Percentiles rank a stretch among this genome's conserved stretches.
phyloP scores from a whole-genome alignment of 2,329 filamentous ascomycete genomes.

The Penicillium hordei region DNA sequence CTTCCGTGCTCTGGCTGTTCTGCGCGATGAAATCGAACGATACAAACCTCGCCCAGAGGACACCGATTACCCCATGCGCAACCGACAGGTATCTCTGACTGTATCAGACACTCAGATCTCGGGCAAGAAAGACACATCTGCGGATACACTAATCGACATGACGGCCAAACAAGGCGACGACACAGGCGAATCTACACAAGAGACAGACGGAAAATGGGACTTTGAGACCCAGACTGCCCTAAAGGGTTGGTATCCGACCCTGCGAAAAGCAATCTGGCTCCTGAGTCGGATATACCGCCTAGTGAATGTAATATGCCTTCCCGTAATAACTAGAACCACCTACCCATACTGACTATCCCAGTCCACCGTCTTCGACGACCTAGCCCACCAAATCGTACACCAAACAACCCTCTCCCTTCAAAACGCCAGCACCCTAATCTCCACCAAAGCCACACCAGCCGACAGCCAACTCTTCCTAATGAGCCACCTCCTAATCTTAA shows the following conservation, averaged over 20 bases:
- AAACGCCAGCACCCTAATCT: conserved; percentile 70
- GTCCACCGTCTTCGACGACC: conserved; percentile 69
- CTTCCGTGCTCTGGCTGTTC: conserved; percentile 61
- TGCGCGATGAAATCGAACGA: conserved; percentile 66
- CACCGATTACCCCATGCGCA: conserved; percentile 61
- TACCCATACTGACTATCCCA: conserved; percentile 30
- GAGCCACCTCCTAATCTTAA: conserved; percentile 89
- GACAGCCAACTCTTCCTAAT: conserved; percentile 91
- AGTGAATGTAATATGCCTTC: conserved; percentile 55
- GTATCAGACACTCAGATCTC: conserved; percentile 51
- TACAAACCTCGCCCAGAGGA: conserved; percentile 66
- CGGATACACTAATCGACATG: conserved; percentile 40
- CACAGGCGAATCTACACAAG: conserved; percentile 44
- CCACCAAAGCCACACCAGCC: conserved; percentile 58
- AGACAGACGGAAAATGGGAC: conserved; percentile 50
- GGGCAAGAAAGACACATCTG: conserved; percentile 52
- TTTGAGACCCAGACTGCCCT: conserved; percentile 59
- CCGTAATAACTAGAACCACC: not conserved
- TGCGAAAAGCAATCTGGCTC: conserved; percentile 67
- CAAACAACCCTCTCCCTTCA: conserved; percentile 84
- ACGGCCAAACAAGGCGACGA: conserved; percentile 53
- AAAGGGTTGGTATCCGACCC: conserved; percentile 65
- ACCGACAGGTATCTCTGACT: conserved; percentile 45
- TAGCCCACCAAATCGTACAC: conserved; percentile 80
- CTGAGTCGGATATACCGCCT: conserved; percentile 68